Conservation (phyloP, 495 filamentous ascomycete genomes). For the Neurospora sp. region DNA sequence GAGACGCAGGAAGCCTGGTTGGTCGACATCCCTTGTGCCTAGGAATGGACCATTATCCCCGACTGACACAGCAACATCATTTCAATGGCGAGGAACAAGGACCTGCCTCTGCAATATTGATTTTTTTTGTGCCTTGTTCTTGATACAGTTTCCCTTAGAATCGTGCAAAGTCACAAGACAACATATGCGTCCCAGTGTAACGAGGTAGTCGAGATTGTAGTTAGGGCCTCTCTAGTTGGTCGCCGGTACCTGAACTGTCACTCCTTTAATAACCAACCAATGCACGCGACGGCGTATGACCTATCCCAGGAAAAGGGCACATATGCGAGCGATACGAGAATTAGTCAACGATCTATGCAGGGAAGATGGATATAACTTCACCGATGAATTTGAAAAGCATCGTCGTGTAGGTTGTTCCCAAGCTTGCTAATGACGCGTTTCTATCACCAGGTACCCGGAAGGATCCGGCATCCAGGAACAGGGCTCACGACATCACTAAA, state of each 20-base stretch:
- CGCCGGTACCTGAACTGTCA: background rate
- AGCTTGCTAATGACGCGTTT: background rate
- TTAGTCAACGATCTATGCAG: background rate
- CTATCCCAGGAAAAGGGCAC: background rate
- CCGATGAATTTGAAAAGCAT: background rate
- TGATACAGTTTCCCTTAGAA: background rate
- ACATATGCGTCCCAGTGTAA: background rate
- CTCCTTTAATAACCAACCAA: background rate
- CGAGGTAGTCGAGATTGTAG: background rate
- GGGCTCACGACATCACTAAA: background rate
- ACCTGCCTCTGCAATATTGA: background rate
- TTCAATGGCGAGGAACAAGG: background rate
- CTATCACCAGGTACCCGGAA: background rate
- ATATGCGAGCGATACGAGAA: background rate
- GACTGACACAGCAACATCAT: background rate
- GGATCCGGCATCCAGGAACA: background rate
- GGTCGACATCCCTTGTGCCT: background rate
- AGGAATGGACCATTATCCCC: background rate
- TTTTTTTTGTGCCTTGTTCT: background rate
- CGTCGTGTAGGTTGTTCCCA: background rate
- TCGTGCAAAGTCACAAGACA: background rate
- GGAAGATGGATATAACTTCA: background rate
- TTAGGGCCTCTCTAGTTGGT: background rate
- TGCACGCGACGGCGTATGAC: background rate
- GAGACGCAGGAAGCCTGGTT: background rate